Evolutionary conservation across 1,284 basidiomycete genomes (phyloP), one percentile per base, ranked within the genome.

Genomic region (Ceraceosorus bombacis): DNA sequence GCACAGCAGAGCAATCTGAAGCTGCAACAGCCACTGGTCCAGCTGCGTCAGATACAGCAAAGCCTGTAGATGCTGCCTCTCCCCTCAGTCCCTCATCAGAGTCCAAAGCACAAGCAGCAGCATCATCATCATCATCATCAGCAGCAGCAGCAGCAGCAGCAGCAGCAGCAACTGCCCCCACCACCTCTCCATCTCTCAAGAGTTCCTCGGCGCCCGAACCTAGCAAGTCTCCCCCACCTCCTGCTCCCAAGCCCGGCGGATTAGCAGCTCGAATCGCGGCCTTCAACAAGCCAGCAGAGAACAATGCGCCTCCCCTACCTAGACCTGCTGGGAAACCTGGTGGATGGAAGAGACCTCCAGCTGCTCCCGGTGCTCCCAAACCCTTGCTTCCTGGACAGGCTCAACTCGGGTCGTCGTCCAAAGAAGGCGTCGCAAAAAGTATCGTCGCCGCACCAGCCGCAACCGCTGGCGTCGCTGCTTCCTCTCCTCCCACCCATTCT

Each of bases 251-350:
- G 62, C 71, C 70, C 17, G 53, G 57, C 6, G 62, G 65, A 50
- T 61, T 72, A 57, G 71, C 69, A 12, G 74, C 76, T n/a, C 68
- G 74, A 13, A 69, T 77, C 27, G 74, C 74, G 5, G 74, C 74
- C 9, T 77, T 77, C 65, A 76, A 77, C 62, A 73, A 76, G 57
- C 68, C 72, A 0, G 64, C 58, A 5, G 57, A 51, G 36, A 67
- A 71, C 10, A 49, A 63, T 2, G 62, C 66, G 10, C 66, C 73
- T 37, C 74, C 73, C 0, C 27, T 57, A 13, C 74, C 74, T 9
- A 52, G 70, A 12, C 73, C 72, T 5, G 63, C 64, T 39, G 68
- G 59, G 27, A 75, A 74, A 57, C 73, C 72, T 9, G 71, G 71
- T 9, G 72, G 64, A 43, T 77, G 74, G 74, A 74, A 73, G 51